Base-by-base conservation (phyloP, 768 basidiomycete species). In the Pulveroboletus sp. region DNA sequence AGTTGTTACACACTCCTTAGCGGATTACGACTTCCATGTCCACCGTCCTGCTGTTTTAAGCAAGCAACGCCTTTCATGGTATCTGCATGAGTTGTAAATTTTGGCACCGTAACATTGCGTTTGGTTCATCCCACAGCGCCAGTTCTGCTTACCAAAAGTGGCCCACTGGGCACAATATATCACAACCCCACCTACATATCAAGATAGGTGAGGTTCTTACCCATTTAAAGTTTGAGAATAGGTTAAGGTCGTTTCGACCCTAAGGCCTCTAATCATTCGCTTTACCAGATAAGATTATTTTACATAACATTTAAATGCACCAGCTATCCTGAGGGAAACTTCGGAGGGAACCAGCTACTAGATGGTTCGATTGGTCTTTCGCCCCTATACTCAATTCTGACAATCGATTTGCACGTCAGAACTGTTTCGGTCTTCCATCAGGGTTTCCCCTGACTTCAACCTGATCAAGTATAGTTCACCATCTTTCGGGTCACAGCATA, bases 381-480 rank as follows among this genome's bases (percentile, higher is more conserved):
- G 82, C 86, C 87, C 87, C 87, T 88, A 89, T 88, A 87, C 86
- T 85, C 86, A 87, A 86, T 84, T 89, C 86, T 75, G 83, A 88
- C 86, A 82, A 89, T 87, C 83, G 85, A 89, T 89, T 89, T 90
- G 87, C 87, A 89, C 84, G 84, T 88, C 87, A 90, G 87, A 88
- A 90, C 84, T 82, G 85, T 87, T 89, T 85, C 83, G 82, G 86
- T 84, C 87, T 84, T 88, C 86, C 86, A 89, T 85, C 87, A 88
- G 86, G 86, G 87, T 90, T 89, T 89, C 85, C 87, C 85, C 86
- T n/a, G n/a, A n/a, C n/a, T n/a, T n/a, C n/a, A n/a, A n/a, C n/a
- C n/a, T n/a, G n/a, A n/a, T n/a, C n/a, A n/a, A n/a, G n/a, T n/a
- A n/a, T n/a, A n/a, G n/a, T n/a, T n/a, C n/a, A n/a, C n/a, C n/a